phyloP scores from a whole-genome alignment of 1,139 yeast species.

The Protomyces gravidus region DNA sequence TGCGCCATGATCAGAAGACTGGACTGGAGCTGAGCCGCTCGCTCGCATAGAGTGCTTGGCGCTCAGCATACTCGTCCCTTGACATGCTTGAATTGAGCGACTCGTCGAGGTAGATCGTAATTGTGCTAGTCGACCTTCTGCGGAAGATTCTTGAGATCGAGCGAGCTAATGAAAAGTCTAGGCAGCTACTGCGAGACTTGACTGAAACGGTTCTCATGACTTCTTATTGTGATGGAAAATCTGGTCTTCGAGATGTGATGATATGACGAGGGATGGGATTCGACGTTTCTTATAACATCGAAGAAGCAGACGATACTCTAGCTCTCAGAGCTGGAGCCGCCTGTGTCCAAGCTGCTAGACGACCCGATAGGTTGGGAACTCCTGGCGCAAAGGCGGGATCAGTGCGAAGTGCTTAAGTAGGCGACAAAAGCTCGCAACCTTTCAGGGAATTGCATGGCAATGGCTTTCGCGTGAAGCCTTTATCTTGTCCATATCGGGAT shows the following conservation, averaged over 20 bases:
- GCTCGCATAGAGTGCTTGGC: neutral
- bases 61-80: neutral
- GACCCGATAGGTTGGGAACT: too few species aligned
- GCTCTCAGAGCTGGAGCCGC: too few species aligned
- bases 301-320: too few species aligned
- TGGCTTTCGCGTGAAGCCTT: too few species aligned
- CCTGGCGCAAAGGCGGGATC: too few species aligned
- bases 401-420: too few species aligned
- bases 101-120: neutral
- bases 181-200: neutral
- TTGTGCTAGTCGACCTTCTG: neutral
- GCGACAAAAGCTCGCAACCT: too few species aligned
- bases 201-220: neutral
- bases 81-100: neutral
- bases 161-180: neutral
- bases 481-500: too few species aligned
- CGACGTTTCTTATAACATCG: too few species aligned
- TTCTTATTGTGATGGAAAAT: neutral
- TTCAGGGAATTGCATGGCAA: too few species aligned
- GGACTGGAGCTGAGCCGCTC: neutral
- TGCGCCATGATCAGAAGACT: neutral
- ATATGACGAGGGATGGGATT: too few species aligned
- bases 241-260: neutral
- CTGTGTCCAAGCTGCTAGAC: too few species aligned
- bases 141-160: neutral